Evolutionary conservation across 148 eudicot species (phyloP).

Genomic region (Vaccinium macrocarpon): DNA sequence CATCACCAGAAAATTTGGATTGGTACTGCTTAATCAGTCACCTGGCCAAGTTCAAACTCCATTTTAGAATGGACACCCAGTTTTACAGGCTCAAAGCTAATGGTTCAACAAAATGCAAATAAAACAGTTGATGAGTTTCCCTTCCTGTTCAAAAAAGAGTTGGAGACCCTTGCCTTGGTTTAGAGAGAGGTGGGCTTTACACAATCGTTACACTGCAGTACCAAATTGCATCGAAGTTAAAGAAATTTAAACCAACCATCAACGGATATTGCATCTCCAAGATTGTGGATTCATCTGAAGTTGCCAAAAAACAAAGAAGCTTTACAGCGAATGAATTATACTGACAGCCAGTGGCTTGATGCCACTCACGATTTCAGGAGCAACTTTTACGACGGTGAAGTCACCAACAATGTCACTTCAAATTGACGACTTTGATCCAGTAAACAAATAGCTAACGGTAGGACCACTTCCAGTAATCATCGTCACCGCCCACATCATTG

Average conservation of each 20-base stretch:
- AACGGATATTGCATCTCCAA: neutral
- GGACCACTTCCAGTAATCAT: constrained; percentile 20
- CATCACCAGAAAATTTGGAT: too few species aligned
- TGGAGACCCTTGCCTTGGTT: neutral
- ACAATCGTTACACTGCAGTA: neutral
- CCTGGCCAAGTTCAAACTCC: neutral
- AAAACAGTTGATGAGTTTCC: neutral
- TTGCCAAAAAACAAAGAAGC: neutral
- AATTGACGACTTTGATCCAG: neutral
- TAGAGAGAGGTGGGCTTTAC: neutral
- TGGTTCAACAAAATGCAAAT: neutral
- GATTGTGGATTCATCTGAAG: neutral
- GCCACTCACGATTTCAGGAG: neutral
- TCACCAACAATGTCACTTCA: neutral
- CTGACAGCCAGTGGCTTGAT: neutral
- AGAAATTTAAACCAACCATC: neutral
- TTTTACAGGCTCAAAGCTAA: neutral
- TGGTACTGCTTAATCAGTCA: too few species aligned
- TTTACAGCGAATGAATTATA: neutral
- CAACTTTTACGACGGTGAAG: neutral
- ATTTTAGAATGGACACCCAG: neutral
- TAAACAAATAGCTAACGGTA: constrained; percentile 1
- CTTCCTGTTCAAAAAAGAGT: neutral
- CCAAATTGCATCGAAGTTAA: neutral
- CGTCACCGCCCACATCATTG: constrained; percentile 17